Evolutionary conservation across 225 moss, liverwort and hornwort genomes (phyloP).

Genomic region (Pseudisothecium myosuroides): DNA sequence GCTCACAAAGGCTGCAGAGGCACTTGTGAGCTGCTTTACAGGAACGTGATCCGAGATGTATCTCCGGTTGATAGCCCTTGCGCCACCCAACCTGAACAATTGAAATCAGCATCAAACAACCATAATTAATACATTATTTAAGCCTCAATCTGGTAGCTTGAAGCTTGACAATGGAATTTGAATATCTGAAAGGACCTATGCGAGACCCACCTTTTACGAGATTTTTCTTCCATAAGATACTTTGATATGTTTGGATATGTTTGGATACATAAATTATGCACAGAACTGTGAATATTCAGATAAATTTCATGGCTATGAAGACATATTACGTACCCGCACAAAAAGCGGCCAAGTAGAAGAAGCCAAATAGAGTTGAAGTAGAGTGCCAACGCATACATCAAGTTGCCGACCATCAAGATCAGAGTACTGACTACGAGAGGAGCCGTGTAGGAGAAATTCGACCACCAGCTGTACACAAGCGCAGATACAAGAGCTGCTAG

Average conservation of each 20-base stretch:
- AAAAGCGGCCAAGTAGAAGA: slow-evolving; percentile 44
- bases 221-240: neutral
- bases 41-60: slow-evolving; percentile 96
- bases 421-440: slow-evolving; percentile 45
- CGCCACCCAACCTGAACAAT: slow-evolving; percentile 74
- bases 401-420: slow-evolving; percentile 44
- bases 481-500: slow-evolving; percentile 49
- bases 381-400: slow-evolving; percentile 52
- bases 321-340: slow-evolving; percentile 33
- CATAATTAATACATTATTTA: neutral
- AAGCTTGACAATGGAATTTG: neutral
- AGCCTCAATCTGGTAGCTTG: neutral
- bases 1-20: slow-evolving; percentile 92
- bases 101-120: neutral
- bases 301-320: neutral
- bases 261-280: neutral
- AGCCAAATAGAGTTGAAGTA: slow-evolving; percentile 57
- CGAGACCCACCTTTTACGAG: neutral
- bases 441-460: slow-evolving; percentile 49
- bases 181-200: neutral
- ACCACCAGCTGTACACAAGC: slow-evolving; percentile 64
- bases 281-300: neutral
- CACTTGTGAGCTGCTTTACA: slow-evolving; percentile 62
- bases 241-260: neutral
- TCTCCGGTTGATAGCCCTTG: slow-evolving; percentile 87